These are phyloP conservation scores for Biscogniauxia mediterranea DNA, from an alignment of 2,329 filamentous ascomycete species.

Conservation along the genomic window DNA sequence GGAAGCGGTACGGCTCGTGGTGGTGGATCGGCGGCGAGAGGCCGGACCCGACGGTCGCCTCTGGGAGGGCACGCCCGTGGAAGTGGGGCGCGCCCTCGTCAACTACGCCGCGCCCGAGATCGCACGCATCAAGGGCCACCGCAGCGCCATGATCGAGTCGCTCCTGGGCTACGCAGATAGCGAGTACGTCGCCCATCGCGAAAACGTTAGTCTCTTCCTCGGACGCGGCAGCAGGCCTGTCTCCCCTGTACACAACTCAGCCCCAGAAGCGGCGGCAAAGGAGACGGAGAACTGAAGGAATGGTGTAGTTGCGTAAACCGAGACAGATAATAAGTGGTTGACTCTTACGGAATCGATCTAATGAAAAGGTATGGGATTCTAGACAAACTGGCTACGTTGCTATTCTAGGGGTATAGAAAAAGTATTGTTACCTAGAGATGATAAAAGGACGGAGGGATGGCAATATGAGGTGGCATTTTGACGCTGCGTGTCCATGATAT, in stretches of 20 bases:
- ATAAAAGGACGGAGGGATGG: neutral
- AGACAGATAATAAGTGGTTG: neutral
- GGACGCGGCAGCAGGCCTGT: constrained; percentile 50
- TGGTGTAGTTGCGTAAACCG: neutral
- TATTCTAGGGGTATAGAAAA: neutral
- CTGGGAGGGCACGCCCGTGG: constrained; percentile 54
- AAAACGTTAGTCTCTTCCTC: constrained; percentile 78
- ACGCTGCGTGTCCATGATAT: neutral
- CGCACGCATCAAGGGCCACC: constrained; percentile 75
- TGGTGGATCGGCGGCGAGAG: constrained; percentile 59
- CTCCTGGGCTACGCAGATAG: constrained; percentile 89
- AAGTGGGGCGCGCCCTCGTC: constrained; percentile 85
- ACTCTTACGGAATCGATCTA: neutral
- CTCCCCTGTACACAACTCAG: constrained; percentile 41
- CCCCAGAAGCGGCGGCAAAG: constrained; percentile 19
- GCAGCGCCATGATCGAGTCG: constrained; percentile 76
- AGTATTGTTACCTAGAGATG: neutral
- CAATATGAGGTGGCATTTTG: neutral
- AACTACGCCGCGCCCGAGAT: constrained; percentile 93
- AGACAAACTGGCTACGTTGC: neutral
- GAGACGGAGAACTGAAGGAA: constrained; percentile 16
- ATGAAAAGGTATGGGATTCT: neutral
- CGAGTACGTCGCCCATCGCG: constrained; percentile 86
- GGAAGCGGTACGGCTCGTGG: constrained; percentile 84
- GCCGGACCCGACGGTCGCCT: constrained; percentile 31